Base-by-base conservation (phyloP, 1,284 basidiomycete genomes). In the Cutaneotrichosporon cavernicola region DNA sequence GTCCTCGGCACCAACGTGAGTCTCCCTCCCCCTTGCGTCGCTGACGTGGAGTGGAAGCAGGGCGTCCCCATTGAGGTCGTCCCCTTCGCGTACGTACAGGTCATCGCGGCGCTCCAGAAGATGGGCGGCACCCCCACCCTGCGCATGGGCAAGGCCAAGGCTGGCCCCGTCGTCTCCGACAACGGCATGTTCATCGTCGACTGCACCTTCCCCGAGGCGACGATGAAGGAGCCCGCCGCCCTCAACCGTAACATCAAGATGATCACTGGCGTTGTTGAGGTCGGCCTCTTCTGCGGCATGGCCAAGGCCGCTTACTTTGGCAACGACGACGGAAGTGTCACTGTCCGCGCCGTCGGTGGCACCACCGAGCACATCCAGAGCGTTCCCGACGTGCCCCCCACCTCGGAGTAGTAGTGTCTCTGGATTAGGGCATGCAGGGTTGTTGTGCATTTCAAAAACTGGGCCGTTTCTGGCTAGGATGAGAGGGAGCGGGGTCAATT, bases 291-390 rank as follows among this genome's bases (percentile, higher is more conserved):
- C 84, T 94, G 91, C 76, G 84, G 88, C 61, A 89, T 98, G 85
- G 92, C 90, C n/a, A 87, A 90, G 78, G 93, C 92, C 0, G 95
- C 95, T 11, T 99, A 98, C 84, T 99, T 98, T 82, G 96, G 96
- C 21, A 96, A 97, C 73, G 85, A 88, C 75, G 79, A 83, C 69
- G 82, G 82, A 1, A 76, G 78, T 22, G 82, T 83, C 13, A 75
- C 77, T 2, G 71, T 80, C n/a, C 71, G 78, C 46, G 70, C 70
- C 50, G 66, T 66, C 2, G 78, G 80, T 56, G 82, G 82, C 6
- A 68, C 62, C 13, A 69, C 72, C 32, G 75, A 81, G 68, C 69
- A 72, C 30, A 64, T 83, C 40, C 62, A 65, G 7, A 73, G 72
- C 13, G 76, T 78, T 8, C 76, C 76, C 22, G 72, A 73, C 30